Conservation (phyloP, 257 asterid genomes). For the Jasminum sambac region DNA sequence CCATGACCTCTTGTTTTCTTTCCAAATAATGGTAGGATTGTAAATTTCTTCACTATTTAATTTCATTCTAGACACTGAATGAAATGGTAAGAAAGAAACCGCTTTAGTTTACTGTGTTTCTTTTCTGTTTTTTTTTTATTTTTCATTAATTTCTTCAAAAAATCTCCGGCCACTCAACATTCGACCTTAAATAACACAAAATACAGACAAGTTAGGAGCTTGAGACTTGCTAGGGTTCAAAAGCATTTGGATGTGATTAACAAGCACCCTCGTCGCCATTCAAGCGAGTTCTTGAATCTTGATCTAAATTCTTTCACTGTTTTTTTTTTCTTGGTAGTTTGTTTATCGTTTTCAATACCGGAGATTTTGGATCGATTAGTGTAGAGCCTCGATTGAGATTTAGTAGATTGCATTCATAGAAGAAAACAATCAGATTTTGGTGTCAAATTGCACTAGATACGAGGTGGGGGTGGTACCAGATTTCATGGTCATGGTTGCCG, state of each 20-base stretch:
- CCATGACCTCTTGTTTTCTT: slow-evolving; percentile 24
- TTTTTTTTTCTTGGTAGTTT: too few relatives aligned
- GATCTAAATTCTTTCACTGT: neutral
- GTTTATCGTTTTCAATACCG: neutral
- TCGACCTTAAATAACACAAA: slow-evolving; percentile 45
- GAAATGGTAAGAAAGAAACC: slow-evolving; percentile 54
- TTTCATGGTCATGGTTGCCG: too few relatives aligned
- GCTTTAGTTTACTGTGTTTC: slow-evolving; percentile 8
- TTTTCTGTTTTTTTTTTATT: slow-evolving; percentile 14
- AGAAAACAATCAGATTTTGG: slow-evolving; percentile 88
- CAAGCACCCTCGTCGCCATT: slow-evolving; percentile 80
- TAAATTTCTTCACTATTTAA: neutral
- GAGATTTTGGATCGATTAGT: neutral
- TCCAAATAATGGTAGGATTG: slow-evolving; percentile 39
- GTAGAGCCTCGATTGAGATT: slow-evolving; percentile 98
- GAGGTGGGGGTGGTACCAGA: too few relatives aligned
- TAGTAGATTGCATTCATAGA: slow-evolving; percentile 89
- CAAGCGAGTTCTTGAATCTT: slow-evolving; percentile 41
- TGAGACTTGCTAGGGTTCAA: slow-evolving; percentile 78
- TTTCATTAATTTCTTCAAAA: slow-evolving; percentile 23
- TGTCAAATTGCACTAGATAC: too few relatives aligned
- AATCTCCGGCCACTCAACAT: slow-evolving; percentile 30
- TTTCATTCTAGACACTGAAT: slow-evolving; percentile 52
- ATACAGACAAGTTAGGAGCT: slow-evolving; percentile 53
- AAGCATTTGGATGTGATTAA: slow-evolving; percentile 70